Evolutionary conservation across 2,329 filamentous ascomycete species (phyloP), one percentile per base, ranked within the genome.

Genomic region (Fusarium keratoplasticum): DNA sequence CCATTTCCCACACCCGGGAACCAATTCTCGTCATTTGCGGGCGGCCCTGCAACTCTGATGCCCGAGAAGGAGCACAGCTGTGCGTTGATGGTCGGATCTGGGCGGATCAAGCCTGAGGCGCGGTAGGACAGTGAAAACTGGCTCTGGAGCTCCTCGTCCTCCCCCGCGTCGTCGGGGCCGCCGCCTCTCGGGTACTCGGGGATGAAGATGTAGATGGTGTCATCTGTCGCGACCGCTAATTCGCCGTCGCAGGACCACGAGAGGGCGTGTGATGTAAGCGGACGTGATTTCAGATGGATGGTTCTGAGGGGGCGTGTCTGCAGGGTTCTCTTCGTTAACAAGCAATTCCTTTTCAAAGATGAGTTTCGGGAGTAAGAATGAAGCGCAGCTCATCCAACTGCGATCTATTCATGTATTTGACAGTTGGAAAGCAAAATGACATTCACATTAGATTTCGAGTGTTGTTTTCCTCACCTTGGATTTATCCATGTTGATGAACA

Each of bases 201-300:
- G 7, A 89, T 77, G 67, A 85, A 88, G 55, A 89, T 79, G 73
- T 86, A 83, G 33, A 90, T 82, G 47, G 86, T 87, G 77, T 91
- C 89, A 70, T 89, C 87, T n/a, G 87, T 86, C 3, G 85, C 86
- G 35, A 90, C 83, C 36, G 89, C 89, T 6, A 91, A 82, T 75
- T 90, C 89, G 27, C 86, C 87, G 62, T 91, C 89, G 70, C 86
- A 86, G 25, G 89, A 91, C 87, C 89, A 90, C 38, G 86, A 77
- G 10, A 86, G 72, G 2, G 83, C 81, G 66, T 85, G 84, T 6
- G 82, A 83, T 31, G 84, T 84, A 68, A 87, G 79, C 20, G 86
- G 85, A 6, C 86, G 81, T 13, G 85, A 83, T 40, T 81, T 81
- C 22, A 89, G 79, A 55, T 81, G 78, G 25, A 88, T 81, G 4